These are phyloP conservation scores for Fusarium pseudonygamai DNA, from an alignment of 2,329 filamentous ascomycete species.

Conservation along the genomic window DNA sequence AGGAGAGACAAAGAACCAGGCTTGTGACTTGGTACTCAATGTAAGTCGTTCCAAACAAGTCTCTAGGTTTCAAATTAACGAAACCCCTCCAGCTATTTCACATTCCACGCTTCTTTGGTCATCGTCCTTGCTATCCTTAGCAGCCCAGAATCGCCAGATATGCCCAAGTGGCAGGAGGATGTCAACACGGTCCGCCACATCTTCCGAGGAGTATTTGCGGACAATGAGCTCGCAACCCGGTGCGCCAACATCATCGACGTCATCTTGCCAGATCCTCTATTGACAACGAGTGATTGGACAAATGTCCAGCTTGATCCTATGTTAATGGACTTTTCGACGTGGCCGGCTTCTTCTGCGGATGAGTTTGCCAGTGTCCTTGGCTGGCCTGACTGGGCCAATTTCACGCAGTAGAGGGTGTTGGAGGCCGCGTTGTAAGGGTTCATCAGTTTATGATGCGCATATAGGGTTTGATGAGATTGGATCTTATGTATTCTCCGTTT, in stretches of 20 bases:
- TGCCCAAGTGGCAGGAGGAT: neutral
- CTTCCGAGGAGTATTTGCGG: neutral
- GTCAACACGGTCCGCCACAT: neutral
- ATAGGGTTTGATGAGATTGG: neutral
- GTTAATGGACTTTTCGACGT: neutral
- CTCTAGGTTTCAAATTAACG: no score
- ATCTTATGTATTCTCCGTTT: neutral
- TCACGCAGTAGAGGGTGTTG: fast-evolving
- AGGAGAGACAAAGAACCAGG: neutral
- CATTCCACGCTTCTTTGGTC: neutral
- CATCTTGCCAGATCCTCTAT: neutral
- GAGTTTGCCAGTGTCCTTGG: neutral
- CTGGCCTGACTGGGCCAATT: neutral
- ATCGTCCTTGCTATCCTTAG: neutral
- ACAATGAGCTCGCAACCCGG: neutral
- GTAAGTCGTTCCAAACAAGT: no score
- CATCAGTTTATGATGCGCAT: neutral
- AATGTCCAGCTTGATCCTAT: neutral
- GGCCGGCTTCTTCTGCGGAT: neutral
- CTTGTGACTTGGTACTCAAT: neutral
- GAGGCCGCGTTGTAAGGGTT: fast-evolving
- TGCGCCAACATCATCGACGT: neutral
- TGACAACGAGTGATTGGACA: neutral
- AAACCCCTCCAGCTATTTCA: neutral
- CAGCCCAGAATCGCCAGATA: neutral